Percentiles rank a stretch among this genome's conserved stretches.
These are phyloP conservation scores for Pezicula carpinea DNA, from an alignment of 2,329 filamentous ascomycete genomes.

Conservation along the genomic window DNA sequence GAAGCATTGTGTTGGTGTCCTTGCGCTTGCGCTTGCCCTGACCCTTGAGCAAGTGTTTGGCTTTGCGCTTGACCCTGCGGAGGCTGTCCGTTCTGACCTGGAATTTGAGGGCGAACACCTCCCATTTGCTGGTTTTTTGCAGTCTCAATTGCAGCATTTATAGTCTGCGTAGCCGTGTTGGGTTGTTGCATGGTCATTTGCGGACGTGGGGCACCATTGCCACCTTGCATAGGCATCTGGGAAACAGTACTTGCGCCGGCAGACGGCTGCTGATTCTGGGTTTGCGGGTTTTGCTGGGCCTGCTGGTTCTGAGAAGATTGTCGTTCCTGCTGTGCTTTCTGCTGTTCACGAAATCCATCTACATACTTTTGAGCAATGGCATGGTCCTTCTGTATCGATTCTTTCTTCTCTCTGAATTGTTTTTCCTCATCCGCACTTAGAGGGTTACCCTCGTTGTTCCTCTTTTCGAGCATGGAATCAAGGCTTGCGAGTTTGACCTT, in stretches of 20 bases:
- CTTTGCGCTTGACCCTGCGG: constrained; percentile 1
- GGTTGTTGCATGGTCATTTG: constrained; percentile 23
- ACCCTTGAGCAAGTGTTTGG: constrained; percentile 1
- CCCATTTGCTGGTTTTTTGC: constrained; percentile 28
- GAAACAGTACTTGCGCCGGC: not conserved
- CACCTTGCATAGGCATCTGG: constrained; percentile 7
- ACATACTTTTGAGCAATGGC: constrained; percentile 44
- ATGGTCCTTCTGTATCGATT: constrained; percentile 40
- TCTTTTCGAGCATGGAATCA: constrained; percentile 38
- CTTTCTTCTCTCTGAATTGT: constrained; percentile 39
- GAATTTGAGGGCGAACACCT: constrained; percentile 20
- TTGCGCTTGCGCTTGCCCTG: constrained; percentile 12
- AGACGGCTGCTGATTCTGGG: not conserved
- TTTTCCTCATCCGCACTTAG: constrained; percentile 44
- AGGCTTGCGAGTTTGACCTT: constrained; percentile 37
- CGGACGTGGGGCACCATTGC: constrained; percentile 20
- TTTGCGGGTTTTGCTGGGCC: constrained; percentile 8
- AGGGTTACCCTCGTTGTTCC: constrained; percentile 37
- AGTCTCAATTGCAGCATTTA: constrained; percentile 30
- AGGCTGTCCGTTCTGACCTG: constrained; percentile 15
- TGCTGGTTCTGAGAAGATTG: constrained; percentile 23
- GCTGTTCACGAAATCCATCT: constrained; percentile 38
- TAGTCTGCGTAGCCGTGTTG: constrained; percentile 27
- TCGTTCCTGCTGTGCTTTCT: constrained; percentile 8
- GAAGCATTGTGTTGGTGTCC: constrained; percentile 16